These are phyloP conservation scores for Anthracocystis panici-leucophaei DNA, from an alignment of 1,284 basidiomycete species.

Conservation along the genomic window DNA sequence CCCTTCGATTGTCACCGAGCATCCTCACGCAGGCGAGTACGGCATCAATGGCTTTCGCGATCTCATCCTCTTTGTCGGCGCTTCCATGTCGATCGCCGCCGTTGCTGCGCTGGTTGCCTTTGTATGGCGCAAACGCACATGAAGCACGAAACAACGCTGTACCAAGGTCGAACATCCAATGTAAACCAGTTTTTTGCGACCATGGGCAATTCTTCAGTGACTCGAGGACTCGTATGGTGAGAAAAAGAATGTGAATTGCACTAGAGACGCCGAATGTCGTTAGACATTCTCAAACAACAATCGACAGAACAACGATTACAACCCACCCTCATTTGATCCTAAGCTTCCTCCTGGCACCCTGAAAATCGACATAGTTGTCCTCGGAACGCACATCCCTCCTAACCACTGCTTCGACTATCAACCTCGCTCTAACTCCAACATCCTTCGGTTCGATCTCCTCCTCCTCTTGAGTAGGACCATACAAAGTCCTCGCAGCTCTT, in stretches of 20 bases:
- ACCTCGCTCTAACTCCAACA: slow-evolving; percentile 8
- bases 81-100: slow-evolving; percentile 12
- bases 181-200: no score
- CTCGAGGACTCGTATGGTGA: no score
- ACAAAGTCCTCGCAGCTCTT: slow-evolving; percentile 25
- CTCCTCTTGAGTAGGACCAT: not conserved
- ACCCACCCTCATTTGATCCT: not conserved
- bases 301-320: not conserved
- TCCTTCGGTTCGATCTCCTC: not conserved
- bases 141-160: not conserved
- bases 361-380: slow-evolving; percentile 23
- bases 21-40: slow-evolving; percentile 23
- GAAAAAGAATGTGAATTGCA: no score
- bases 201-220: not conserved
- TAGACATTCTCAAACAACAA: not conserved
- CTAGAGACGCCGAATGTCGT: no score
- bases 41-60: slow-evolving; percentile 42
- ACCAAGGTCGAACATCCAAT: no score
- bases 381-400: slow-evolving; percentile 14
- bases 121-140: slow-evolving; percentile 5
- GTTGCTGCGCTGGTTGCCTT: slow-evolving; percentile 9
- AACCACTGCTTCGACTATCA: slow-evolving; percentile 47
- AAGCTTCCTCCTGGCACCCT: slow-evolving; percentile 14
- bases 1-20: slow-evolving; percentile 4
- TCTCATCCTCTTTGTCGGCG: slow-evolving; percentile 50